A percentile compares a stretch with the other conserved stretches of the same genome.
These are phyloP conservation scores for Ambrosiella cleistominuta DNA, from an alignment of 2,329 filamentous ascomycete species.

Conservation along the genomic window DNA sequence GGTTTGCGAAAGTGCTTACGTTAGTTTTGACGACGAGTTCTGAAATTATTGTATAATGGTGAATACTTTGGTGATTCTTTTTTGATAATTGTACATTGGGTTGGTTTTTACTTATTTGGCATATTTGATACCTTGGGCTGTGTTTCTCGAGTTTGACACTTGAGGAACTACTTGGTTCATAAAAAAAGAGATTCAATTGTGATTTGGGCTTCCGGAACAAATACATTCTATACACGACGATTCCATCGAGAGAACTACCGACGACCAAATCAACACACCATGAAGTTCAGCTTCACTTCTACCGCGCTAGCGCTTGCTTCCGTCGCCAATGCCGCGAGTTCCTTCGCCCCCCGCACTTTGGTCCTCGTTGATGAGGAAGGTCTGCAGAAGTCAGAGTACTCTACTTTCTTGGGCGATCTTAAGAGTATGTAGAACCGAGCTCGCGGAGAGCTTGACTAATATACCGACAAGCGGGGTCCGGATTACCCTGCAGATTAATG, in stretches of 20 bases:
- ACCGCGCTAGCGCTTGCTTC: conserved; percentile 49
- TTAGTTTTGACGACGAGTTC: background rate
- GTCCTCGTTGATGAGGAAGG: conserved; percentile 69
- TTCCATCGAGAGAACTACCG: no score
- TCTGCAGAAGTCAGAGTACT: conserved; percentile 61
- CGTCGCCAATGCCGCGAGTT: conserved; percentile 59
- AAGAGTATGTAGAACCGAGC: conserved; percentile 33
- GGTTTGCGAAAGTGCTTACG: conserved; percentile 5
- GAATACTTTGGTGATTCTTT: background rate
- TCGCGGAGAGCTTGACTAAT: background rate
- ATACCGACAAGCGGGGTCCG: conserved; percentile 2
- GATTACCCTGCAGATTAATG: conserved; percentile 12
- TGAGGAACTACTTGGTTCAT: no score
- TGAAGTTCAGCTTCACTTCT: conserved; percentile 60
- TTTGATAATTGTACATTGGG: no score
- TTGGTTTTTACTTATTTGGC: no score
- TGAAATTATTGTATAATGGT: no score
- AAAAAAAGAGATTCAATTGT: no score
- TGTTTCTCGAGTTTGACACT: no score
- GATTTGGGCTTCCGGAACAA: no score
- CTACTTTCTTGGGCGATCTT: conserved; percentile 60
- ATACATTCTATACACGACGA: no score
- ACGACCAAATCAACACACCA: conserved; percentile 23
- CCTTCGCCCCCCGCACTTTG: conserved; percentile 60
- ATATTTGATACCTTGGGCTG: no score